Conservation (phyloP, 2,329 filamentous ascomycete species). For the Nigrograna mackinnonii region DNA sequence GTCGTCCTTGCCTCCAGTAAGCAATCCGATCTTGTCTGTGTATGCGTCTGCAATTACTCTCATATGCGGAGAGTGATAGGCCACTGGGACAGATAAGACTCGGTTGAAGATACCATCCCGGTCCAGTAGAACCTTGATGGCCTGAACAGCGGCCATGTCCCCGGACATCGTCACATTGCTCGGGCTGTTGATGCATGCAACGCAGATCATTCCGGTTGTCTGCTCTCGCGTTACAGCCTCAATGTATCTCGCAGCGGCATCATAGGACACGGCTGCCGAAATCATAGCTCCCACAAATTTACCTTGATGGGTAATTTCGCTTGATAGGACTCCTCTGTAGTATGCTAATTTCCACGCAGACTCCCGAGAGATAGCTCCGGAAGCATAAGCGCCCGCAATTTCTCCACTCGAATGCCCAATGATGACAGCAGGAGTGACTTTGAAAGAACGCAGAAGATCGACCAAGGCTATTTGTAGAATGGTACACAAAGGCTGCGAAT, state of each 20-base stretch:
- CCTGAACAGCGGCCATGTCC: conserved; percentile 38
- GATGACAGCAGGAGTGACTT: conserved; percentile 14
- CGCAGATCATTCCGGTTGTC: neutral
- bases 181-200: conserved; percentile 40
- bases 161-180: conserved; percentile 48
- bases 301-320: neutral
- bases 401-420: conserved; percentile 29
- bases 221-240: neutral
- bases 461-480: conserved; percentile 23
- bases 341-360: conserved; percentile 8
- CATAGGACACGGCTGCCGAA: conserved; percentile 3
- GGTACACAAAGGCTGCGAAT: conserved; percentile 23
- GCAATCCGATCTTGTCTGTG: neutral
- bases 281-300: conserved; percentile 7
- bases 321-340: conserved; percentile 8
- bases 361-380: neutral
- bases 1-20: neutral
- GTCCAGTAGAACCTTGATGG: conserved; percentile 31
- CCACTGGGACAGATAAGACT: conserved; percentile 44
- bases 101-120: conserved; percentile 41
- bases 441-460: conserved; percentile 12
- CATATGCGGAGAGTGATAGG: conserved; percentile 52
- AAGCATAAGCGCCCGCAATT: conserved; percentile 24
- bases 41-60: conserved; percentile 31
- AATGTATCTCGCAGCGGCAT: conserved; percentile 1